Base-by-base conservation (phyloP, 371 early-diverging fungal genomes). In the Apophysomyces ossiformis region DNA sequence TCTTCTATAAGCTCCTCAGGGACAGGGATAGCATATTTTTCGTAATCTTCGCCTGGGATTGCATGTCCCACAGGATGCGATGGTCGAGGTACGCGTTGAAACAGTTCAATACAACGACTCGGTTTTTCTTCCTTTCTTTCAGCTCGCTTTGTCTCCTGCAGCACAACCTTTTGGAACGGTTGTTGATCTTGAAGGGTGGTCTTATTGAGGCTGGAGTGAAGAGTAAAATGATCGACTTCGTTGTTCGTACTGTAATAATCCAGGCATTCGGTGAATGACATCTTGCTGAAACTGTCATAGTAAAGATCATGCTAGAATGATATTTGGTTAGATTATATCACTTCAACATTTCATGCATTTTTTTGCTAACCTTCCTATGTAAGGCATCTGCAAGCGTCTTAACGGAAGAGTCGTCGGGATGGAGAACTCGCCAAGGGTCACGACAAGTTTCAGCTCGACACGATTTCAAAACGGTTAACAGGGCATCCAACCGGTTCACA, bases 401-500 rank as follows among this genome's bases (percentile, higher is more conserved):
- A n/a, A 78, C 75, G 26, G 59, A 47, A 11, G 47, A 36, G 26
- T 76, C 70, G 8, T 66, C 63, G 21, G 73, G 72, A 70, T 85
- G 87, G 16, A 89, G 69, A 1, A 76, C 69, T 0, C 69, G 65
- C 88, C 88, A 89, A n/a, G 89, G 89, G 47, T 87, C 73, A 39
- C 85, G 83, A 63, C 89, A 89, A 1, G 77, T 78, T 2, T 77
- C 76, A 0, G 85, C 87, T 37, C 84, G 78, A 66, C 90, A 89
- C 36, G 79, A 69, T 37, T 84, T 77, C 4, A 86, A 64, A 4
- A 86, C 85, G n/a, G 74, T 65, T 43, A 89, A 58, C 39, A 88
- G 69, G 2, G 90, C 89, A 74, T 89, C 87, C 50, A 88, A 64
- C 7, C 90, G 82, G 64, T 85, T 75, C 38, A 83, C 35, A 5